Evolutionary conservation across 2,329 filamentous ascomycete genomes (phyloP), one percentile per base, ranked within the genome.

Genomic region (Neofusicoccum sp.): DNA sequence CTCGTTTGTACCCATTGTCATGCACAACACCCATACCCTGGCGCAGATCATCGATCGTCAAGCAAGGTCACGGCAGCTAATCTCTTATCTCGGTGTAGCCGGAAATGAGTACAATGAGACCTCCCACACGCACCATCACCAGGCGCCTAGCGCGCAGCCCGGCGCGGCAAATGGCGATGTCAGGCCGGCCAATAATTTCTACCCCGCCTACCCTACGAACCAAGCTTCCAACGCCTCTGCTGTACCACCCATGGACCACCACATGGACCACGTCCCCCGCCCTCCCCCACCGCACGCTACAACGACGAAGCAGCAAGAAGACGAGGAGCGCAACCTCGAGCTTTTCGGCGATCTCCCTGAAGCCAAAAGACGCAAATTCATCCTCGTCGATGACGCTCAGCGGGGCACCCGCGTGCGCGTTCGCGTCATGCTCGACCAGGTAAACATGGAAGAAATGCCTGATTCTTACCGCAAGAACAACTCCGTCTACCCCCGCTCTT

Each of bases 371-470:
- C 89, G 93, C 72, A 98, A 97, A 76, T 98, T 98, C 75, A 96
- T 98, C 67, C 85, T 98, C 8, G 92, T 98, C 30, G 93, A 97
- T 66, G 93, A 98, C 73, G 87, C 86, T 57, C 89, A 92, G 64
- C 88, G 91, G 36, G 89, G 89, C 57, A 88, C 86, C 54, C 86
- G 92, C 43, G 87, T 97, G 1, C 88, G 93, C 14, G 93, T 98
- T 47, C 89, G 93, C 63, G 93, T 97, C 56, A 95, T 90, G 64
- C 86, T 99, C n/a, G 91, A 97, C 71, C 87, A 88, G 45, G 92
- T 97, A 67, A 89, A 97, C 73, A 96, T 95, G 79, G 89, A 93
- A 70, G 93, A 98, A 76, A 96, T 98, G 71, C 93, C 93, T 1
- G 93, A 98, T 74, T 95, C 91, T 14, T 97, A 96, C 79, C 90